Evolutionary conservation across 1,284 basidiomycete genomes (phyloP).

Genomic region (Heterobasidion parviporum): DNA sequence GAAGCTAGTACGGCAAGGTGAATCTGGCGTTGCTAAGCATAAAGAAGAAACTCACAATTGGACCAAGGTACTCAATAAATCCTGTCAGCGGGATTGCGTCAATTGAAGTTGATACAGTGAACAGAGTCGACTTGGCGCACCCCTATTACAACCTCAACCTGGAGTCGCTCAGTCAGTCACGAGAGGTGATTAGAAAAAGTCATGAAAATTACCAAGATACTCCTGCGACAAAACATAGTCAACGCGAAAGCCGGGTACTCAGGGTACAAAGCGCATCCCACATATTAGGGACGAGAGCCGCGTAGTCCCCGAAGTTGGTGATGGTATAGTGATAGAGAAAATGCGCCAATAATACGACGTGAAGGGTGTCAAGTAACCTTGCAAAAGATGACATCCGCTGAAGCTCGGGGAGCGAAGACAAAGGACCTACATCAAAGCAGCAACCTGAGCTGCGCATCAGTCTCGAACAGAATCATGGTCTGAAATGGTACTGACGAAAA

Average conservation of each 20-base stretch:
- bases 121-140: neutral
- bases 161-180: neutral
- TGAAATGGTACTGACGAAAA: too few species aligned
- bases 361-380: neutral
- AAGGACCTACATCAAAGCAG: neutral
- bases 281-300: neutral
- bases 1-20: neutral
- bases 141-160: neutral
- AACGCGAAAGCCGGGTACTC: neutral
- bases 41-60: neutral
- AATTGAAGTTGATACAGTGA: neutral
- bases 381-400: neutral
- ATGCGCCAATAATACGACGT: neutral
- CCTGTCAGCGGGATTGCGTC: neutral
- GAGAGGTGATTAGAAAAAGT: neutral
- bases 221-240: neutral
- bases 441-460: neutral
- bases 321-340: neutral
- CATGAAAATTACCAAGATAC: neutral
- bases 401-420: neutral
- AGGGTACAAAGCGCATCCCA: neutral
- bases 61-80: neutral
- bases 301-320: neutral
- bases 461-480: too few species aligned
- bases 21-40: neutral